Conservation (phyloP, 106 monocot species). For the Posidonia australis region DNA sequence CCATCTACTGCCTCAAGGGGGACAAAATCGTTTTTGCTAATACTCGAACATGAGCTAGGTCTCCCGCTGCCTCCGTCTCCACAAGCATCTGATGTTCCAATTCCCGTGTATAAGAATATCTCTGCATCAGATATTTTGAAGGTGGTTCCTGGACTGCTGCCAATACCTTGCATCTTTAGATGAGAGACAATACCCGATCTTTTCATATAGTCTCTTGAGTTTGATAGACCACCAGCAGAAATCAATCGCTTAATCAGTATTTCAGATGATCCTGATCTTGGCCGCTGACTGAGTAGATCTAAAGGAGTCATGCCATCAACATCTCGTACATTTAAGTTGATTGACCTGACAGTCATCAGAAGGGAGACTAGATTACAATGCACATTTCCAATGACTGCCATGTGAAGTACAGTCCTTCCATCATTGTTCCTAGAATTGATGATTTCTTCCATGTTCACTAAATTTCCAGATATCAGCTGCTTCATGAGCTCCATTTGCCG, state of each 20-base stretch:
- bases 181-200: constrained; percentile 35
- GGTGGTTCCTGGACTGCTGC: constrained; percentile 60
- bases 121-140: constrained; percentile 80
- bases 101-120: constrained; percentile 42
- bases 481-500: constrained; percentile 72
- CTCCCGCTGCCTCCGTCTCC: constrained; percentile 24
- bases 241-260: constrained; percentile 62
- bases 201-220: constrained; percentile 20
- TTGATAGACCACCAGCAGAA: constrained; percentile 52
- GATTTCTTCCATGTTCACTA: constrained; percentile 30
- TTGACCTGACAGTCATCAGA: constrained; percentile 39
- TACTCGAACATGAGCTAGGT: constrained; percentile 44
- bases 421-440: constrained; percentile 57
- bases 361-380: constrained; percentile 60
- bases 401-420: constrained; percentile 73
- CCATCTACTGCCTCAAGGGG: constrained; percentile 2
- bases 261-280: constrained; percentile 43
- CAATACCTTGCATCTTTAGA: constrained; percentile 34
- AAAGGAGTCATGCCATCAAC: constrained; percentile 65
- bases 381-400: constrained; percentile 52
- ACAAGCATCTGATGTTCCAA: not conserved
- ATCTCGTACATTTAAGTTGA: constrained; percentile 62
- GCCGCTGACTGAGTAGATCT: constrained; percentile 46
- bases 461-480: constrained; percentile 26
- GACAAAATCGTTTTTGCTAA: constrained; percentile 15